Evolutionary conservation across 176 grass and related monocot genomes (phyloP), one percentile per base, ranked within the genome.

Genomic region (Alopecurus myosuroides): DNA sequence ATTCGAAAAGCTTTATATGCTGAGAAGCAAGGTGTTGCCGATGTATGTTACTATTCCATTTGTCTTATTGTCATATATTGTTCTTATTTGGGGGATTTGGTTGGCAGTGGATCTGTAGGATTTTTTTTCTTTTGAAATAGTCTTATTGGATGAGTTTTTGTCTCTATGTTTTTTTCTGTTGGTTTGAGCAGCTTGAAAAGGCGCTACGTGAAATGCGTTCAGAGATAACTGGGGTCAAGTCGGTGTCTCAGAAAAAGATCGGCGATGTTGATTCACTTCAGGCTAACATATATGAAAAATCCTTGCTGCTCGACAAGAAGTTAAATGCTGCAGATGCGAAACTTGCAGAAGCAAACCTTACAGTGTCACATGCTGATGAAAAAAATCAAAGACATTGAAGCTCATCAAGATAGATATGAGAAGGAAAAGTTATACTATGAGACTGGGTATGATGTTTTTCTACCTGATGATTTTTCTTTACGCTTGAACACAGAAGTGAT

Each of bases 271-370:
- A 88, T 33, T 89, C 92, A 60, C 84, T 93, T 69, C 92, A 98
- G 78, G 76, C 86, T 63, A 88, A 57, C n/a, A 70, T 97, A 55
- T 90, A 98, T 77, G 95, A 93, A 56, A 93, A 93, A 55, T 89
- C 81, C 7, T 83, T 98, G 85, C 90, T 91, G 80, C 86, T 95
- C 12, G 90, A 95, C 77, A 87, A 71, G 22, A 94, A 91, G 81
- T 79, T 94, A 39, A 88, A 92, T 91, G 91, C 88, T 80, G 92
- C 91, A 45, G 89, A 98, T 84, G 95, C 90, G 46, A 92, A 89
- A 86, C 95, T 95, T 75, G 95, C 90, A 77, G 95, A 98, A 76
- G 92, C 92, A 84, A 95, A 88, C 74, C 92, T 93, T 18, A 98
- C 88, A 60, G 91, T 79, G 56, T 94, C 90, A 35, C 88, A 93